Evolutionary conservation across 2,329 filamentous ascomycete genomes (phyloP).

Genomic region (Metarhizium guizhouense): DNA sequence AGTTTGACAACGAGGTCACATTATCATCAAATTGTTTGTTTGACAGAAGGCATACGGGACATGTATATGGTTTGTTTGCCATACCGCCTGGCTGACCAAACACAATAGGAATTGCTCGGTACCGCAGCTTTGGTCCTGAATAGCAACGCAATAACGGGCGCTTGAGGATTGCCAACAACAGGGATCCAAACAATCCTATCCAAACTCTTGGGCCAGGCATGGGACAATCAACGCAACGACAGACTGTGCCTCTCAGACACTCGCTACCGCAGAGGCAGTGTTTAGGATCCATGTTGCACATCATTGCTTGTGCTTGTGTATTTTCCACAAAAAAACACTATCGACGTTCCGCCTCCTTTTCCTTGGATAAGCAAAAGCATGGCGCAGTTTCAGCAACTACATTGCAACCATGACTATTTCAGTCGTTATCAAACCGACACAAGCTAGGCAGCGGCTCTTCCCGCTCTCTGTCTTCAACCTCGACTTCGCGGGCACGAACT

Average conservation of each 20-base stretch:
- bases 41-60: not conserved
- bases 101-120: not conserved
- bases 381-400: not conserved
- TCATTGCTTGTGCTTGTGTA: not conserved
- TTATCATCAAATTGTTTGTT: not conserved
- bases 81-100: not conserved
- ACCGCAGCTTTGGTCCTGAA: not conserved
- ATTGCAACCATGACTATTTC: too few relatives aligned
- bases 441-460: not conserved
- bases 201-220: not conserved
- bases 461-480: not conserved
- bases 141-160: not conserved
- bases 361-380: not conserved
- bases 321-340: not conserved
- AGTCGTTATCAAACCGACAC: too few relatives aligned
- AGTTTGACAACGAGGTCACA: not conserved
- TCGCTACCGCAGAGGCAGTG: not conserved
- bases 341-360: not conserved
- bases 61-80: not conserved
- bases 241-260: not conserved
- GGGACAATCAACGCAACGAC: not conserved
- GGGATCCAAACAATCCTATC: not conserved
- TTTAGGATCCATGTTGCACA: not conserved
- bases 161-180: not conserved
- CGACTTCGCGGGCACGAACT: not conserved